These are phyloP conservation scores for Angomonas deanei DNA, from an alignment of 208 protist species.

Conservation along the genomic window DNA sequence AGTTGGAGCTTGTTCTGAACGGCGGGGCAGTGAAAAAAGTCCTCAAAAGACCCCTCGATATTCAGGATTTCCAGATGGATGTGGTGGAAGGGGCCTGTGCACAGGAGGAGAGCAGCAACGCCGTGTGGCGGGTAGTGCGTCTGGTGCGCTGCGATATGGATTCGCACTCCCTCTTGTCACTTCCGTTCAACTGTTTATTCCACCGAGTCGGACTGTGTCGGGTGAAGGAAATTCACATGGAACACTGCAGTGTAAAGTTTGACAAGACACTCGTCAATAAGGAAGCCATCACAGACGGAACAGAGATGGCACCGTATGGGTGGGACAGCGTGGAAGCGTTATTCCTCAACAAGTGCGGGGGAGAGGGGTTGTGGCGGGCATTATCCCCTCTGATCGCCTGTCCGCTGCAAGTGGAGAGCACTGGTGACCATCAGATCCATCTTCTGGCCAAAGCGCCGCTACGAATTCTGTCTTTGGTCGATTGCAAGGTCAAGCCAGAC, in stretches of 20 bases:
- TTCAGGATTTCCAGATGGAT: neutral
- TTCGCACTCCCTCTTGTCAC: too few relatives aligned
- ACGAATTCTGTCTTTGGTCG: neutral
- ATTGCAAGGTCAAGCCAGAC: neutral
- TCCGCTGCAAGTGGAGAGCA: neutral
- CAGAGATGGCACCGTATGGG: too few relatives aligned
- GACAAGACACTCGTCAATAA: too few relatives aligned
- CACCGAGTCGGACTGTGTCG: neutral
- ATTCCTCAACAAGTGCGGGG: slow-evolving; percentile 4
- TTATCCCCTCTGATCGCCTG: slow-evolving; percentile 4
- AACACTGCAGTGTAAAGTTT: slow-evolving; percentile 4
- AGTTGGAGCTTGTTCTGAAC: neutral
- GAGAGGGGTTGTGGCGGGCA: slow-evolving; percentile 10
- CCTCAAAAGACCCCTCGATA: neutral
- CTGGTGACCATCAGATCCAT: neutral
- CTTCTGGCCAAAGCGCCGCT: neutral
- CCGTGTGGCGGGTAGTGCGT: too few relatives aligned
- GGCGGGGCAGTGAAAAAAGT: neutral
- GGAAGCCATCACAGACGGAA: too few relatives aligned
- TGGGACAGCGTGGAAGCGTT: neutral
- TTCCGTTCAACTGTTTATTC: neutral
- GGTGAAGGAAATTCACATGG: slow-evolving; percentile 5
- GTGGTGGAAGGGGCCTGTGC: neutral
- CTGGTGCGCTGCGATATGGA: too few relatives aligned
- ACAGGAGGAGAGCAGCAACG: too few relatives aligned